Evolutionary conservation across 2,329 filamentous ascomycete genomes (phyloP), one percentile per base, ranked within the genome.

Genomic region (Colletotrichum cereale): DNA sequence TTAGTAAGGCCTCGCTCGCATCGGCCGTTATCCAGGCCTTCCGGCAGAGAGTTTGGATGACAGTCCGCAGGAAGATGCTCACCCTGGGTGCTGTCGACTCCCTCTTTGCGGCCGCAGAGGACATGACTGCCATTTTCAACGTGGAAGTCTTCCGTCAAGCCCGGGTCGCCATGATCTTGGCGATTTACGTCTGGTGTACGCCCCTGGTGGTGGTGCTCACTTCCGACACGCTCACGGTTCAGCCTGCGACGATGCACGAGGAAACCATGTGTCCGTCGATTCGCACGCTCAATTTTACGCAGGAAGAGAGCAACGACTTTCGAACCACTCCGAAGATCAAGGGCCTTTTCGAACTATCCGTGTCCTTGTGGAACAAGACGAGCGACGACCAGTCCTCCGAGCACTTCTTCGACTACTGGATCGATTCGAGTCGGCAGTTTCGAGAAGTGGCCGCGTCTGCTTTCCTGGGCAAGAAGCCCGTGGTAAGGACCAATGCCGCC

Each of bases 171-270:
- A 79, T 80, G 69, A 26, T 80, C 11, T 75, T 83, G 55, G 81
- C 81, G 34, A 38, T 78, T 12, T 78, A 79, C 44, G 74, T 81
- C n/a, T 83, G 81, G 80, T 79, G 75, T n/a, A 81, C 80, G 12
- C 81, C 81, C 0, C 67, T 83, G 8, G 76, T 82, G 6, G 80
- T 82, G 5, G 81, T 83, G 36, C 79, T 85, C 53, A 81, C 81
- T 3, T 80, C 81, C 21, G 80, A 80, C 56, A 80, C 81, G 5
- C 75, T 83, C 8, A 75, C 75, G 0, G 83, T 84, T 6, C 75
- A 75, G 36, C 66, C 75, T 10, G 73, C 63, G 42, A 62, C 74
- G 6, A 72, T 61, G 8, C 56, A 62, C 2, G 73, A 80, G 73
- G 67, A 80, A 62, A 76, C 70, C 21, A 77, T 48, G 21, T 82